A percentile compares a stretch with the other conserved stretches of the same genome.
Conservation (phyloP, 2,329 filamentous ascomycete species). For the Xylaria arbuscula region DNA sequence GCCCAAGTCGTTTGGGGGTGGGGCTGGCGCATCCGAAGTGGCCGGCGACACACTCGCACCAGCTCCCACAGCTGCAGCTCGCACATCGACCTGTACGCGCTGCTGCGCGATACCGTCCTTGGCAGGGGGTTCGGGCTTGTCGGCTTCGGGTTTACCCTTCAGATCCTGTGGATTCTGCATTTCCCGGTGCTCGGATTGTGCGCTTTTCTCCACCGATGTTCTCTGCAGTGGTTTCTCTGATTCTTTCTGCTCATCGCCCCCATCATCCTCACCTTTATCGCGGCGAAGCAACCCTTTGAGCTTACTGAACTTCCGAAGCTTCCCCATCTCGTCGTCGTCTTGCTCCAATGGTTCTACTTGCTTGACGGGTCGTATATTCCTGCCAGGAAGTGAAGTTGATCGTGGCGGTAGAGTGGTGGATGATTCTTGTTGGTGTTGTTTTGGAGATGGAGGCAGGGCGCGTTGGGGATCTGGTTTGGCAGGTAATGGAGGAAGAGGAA, state of each 20-base stretch:
- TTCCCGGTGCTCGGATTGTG: slow-evolving; percentile 16
- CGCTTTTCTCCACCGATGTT: not conserved
- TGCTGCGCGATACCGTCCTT: slow-evolving; percentile 27
- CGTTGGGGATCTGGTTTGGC: slow-evolving; percentile 34
- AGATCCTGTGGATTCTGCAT: not conserved
- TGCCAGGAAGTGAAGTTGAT: slow-evolving; percentile 44
- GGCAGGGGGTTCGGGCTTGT: slow-evolving; percentile 30
- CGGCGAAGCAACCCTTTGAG: slow-evolving; percentile 40
- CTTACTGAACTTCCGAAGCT: slow-evolving; percentile 36
- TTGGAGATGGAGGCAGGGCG: slow-evolving; percentile 40
- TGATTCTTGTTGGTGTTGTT: slow-evolving; percentile 15
- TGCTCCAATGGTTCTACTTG: slow-evolving; percentile 36
- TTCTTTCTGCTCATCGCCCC: slow-evolving; percentile 14
- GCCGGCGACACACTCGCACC: slow-evolving; percentile 5
- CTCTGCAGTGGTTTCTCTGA: not conserved
- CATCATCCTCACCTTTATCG: slow-evolving; percentile 20
- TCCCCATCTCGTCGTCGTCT: slow-evolving; percentile 35
- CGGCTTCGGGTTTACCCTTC: slow-evolving; percentile 8
- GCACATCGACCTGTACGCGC: slow-evolving; percentile 12
- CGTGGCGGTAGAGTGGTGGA: slow-evolving; percentile 40
- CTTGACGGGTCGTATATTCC: slow-evolving; percentile 44
- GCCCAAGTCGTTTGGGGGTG: slow-evolving; percentile 40
- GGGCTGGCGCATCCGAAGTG: slow-evolving; percentile 20
- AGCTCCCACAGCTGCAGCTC: slow-evolving; percentile 11
- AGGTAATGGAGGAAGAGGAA: slow-evolving; percentile 42